Evolutionary conservation across 441 rosid genomes (phyloP).

Genomic region (Croton laevigatus): DNA sequence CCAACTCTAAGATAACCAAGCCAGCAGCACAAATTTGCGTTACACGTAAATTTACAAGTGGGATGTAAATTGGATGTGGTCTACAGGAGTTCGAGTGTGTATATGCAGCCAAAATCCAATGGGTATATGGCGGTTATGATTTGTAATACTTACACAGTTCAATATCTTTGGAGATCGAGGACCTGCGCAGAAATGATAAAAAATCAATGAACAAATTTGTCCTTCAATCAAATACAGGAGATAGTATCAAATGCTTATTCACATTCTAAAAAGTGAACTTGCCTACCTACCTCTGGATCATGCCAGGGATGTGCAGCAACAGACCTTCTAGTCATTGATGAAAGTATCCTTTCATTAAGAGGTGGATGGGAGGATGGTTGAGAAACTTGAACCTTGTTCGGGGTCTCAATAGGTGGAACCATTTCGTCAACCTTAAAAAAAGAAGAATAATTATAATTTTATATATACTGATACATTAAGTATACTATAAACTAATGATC

Average conservation of each 20-base stretch:
- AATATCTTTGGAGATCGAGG: conserved; percentile 88
- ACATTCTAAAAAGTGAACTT: background rate
- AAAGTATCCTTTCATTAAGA: conserved; percentile 83
- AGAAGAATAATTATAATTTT: background rate
- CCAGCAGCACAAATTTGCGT: no score
- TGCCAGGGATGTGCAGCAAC: conserved; percentile 99
- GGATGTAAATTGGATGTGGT: no score
- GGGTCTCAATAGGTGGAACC: conserved; percentile 66
- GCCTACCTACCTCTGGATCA: conserved; percentile 84
- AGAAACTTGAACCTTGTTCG: conserved; percentile 34
- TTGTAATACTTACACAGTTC: conserved; percentile 65
- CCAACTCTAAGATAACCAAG: no score
- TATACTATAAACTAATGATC: background rate
- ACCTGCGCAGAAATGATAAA: conserved; percentile 41
- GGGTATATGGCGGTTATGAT: conserved; percentile 1
- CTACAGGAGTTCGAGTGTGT: no score
- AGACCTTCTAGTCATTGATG: conserved; percentile 72
- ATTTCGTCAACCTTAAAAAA: conserved; percentile 41
- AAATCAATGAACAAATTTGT: background rate
- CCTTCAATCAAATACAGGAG: background rate
- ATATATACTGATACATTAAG: background rate
- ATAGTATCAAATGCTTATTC: background rate
- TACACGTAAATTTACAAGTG: no score
- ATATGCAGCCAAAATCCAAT: background rate
- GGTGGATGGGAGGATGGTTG: conserved; percentile 55